Evolutionary conservation across 345 rosid genomes (phyloP), one percentile per base, ranked within the genome.

Genomic region (Aegle marmelos): DNA sequence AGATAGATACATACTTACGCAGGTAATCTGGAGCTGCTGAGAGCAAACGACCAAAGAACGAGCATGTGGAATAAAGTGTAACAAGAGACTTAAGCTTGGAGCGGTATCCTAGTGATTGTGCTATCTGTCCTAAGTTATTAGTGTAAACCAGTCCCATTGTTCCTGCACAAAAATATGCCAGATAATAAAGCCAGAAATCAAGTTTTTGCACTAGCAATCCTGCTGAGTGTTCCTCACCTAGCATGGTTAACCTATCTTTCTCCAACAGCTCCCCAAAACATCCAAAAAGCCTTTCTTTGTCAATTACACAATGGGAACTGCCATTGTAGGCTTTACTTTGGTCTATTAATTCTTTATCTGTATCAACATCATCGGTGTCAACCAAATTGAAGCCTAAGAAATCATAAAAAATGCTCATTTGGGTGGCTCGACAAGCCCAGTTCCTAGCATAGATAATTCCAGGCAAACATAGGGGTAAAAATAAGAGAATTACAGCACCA

Each of bases 181-280:
- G 6, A 79, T 87, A 94, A 77, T 92, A 94, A 13, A 91, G 86
- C 98, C 97, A 92, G 84, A 94, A 94, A 81, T 94, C 98, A 82
- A 80, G 83, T 66, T 86, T 91, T 14, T 86, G 80, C 53, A 90
- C 84, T 0, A 90, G 86, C 78, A 85, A 24, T 53, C 75, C 70
- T 64, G 85, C 92, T 4, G 93, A 67, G 72, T 92, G 92, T 78
- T 94, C 98, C 79, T 92, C 95, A 31, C 95, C 94, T 2, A 92
- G 89, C 85, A 79, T 79, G n/a, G 82, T 86, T 69, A 90, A 36
- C 53, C 83, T 79, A 59, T 88, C 90, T 69, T 87, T 90, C 69
- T 83, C 90, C 67, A 88, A 68, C 9, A 83, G 61, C 73, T 73
- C 75, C 27, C 76, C 59, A 4, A 87, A 79, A n/a, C 82, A 83